phyloP scores from a whole-genome alignment of 257 asterid species.

The Solanum dulcamara region DNA sequence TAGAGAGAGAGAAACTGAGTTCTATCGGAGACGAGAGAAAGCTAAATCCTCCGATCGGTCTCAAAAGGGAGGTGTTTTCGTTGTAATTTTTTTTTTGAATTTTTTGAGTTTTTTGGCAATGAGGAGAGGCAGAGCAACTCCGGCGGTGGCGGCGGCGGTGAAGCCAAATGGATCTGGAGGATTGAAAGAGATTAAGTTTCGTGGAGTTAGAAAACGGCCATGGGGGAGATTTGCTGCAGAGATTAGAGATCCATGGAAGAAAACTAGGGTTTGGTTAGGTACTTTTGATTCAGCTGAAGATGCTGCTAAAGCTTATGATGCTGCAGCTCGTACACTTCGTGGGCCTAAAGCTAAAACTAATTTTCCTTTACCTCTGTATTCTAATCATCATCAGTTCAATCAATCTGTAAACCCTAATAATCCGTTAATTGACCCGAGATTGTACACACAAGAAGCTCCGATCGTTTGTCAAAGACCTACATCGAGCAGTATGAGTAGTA shows the following conservation, averaged over 20 bases:
- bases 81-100: background rate
- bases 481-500: constrained; percentile 65
- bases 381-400: background rate
- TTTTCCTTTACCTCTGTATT: background rate
- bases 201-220: constrained; percentile 2
- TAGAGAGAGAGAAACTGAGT: background rate
- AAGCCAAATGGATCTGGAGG: background rate
- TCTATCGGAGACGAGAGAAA: background rate
- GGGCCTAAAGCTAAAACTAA: constrained; percentile 13
- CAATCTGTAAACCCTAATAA: constrained; percentile 14
- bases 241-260: constrained; percentile 13
- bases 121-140: background rate
- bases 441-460: constrained; percentile 14
- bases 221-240: constrained; percentile 6
- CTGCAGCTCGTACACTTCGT: constrained; percentile 4
- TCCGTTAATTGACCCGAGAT: constrained; percentile 27
- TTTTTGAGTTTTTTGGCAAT: background rate
- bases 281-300: constrained; percentile 15
- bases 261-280: constrained; percentile 12
- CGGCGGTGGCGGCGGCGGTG: background rate
- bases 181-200: constrained; percentile 1
- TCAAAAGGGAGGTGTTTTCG: background rate
- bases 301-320: constrained; percentile 11
- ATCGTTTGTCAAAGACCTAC: constrained; percentile 40
- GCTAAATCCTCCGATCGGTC: background rate